A percentile compares a stretch with the other conserved stretches of the same genome.
phyloP scores from a whole-genome alignment of 495 filamentous ascomycete species.

The Neurospora terricola region DNA sequence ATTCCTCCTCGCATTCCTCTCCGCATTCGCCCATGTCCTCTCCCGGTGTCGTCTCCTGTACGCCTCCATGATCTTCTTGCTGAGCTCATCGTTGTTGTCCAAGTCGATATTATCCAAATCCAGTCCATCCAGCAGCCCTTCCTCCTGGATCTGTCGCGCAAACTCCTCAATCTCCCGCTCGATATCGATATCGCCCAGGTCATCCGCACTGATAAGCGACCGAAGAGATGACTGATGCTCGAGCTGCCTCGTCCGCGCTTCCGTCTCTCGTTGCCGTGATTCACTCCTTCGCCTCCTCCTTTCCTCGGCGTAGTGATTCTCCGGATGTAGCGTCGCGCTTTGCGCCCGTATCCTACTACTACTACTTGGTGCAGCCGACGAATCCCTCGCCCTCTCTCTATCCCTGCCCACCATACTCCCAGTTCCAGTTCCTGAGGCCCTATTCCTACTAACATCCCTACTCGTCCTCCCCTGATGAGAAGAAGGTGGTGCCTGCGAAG shows the following conservation, averaged over 20 bases:
- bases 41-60: constrained; percentile 63
- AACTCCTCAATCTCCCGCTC: constrained; percentile 69
- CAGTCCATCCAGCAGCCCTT: constrained; percentile 75
- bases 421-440: neutral
- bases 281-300: constrained; percentile 27
- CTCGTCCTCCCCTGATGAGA: neutral
- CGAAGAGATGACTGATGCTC: constrained; percentile 81
- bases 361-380: neutral
- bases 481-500: neutral
- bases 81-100: constrained; percentile 73
- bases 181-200: constrained; percentile 61
- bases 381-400: constrained; percentile 16
- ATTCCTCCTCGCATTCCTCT: constrained; percentile 26
- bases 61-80: constrained; percentile 77
- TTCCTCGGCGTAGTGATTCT: constrained; percentile 16
- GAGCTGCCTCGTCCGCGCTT: constrained; percentile 41
- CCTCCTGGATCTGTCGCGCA: constrained; percentile 75
- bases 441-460: neutral
- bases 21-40: constrained; percentile 23
- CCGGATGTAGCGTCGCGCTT: constrained; percentile 20
- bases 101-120: constrained; percentile 73
- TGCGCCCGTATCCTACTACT: constrained; percentile 6
- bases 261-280: constrained; percentile 22
- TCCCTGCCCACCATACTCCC: constrained; percentile 1
- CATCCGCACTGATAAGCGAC: constrained; percentile 67